These are phyloP conservation scores for Monosporascus sp. DNA, from an alignment of 2,329 filamentous ascomycete genomes.

Conservation along the genomic window DNA sequence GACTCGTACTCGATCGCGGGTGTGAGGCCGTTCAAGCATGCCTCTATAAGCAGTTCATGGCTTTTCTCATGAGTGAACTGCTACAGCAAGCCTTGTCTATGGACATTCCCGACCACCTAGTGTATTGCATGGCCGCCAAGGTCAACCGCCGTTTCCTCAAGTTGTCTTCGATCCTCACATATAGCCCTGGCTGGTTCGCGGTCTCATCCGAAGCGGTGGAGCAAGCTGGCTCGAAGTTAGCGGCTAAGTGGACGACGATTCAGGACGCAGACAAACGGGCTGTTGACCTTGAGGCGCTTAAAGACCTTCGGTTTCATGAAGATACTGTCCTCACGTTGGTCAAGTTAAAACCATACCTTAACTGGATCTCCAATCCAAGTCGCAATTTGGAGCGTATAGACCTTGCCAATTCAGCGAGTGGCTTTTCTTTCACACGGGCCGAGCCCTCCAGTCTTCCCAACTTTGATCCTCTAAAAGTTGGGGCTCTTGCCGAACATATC, in stretches of 20 bases:
- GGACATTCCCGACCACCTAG: background rate
- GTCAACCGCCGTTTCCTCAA: constrained; percentile 1
- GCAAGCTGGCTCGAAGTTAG: background rate
- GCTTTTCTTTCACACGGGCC: background rate
- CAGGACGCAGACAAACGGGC: background rate
- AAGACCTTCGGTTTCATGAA: background rate
- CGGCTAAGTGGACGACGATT: background rate
- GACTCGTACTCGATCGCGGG: background rate
- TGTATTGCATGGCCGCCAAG: constrained; percentile 4
- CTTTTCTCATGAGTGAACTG: background rate
- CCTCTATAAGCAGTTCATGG: constrained; percentile 1
- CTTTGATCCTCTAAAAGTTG: background rate
- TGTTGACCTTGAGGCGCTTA: background rate
- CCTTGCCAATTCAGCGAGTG: background rate
- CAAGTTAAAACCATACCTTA: background rate
- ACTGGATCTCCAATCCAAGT: background rate
- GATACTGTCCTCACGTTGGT: background rate
- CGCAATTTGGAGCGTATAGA: background rate
- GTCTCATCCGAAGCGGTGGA: background rate
- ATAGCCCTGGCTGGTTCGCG: background rate
- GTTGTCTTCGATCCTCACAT: background rate
- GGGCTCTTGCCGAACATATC: background rate
- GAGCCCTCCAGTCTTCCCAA: background rate
- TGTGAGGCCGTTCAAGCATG: background rate
- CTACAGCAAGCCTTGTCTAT: background rate